Evolutionary conservation across 208 protist genomes (phyloP).

Genomic region (Trypanosoma boissoni): DNA sequence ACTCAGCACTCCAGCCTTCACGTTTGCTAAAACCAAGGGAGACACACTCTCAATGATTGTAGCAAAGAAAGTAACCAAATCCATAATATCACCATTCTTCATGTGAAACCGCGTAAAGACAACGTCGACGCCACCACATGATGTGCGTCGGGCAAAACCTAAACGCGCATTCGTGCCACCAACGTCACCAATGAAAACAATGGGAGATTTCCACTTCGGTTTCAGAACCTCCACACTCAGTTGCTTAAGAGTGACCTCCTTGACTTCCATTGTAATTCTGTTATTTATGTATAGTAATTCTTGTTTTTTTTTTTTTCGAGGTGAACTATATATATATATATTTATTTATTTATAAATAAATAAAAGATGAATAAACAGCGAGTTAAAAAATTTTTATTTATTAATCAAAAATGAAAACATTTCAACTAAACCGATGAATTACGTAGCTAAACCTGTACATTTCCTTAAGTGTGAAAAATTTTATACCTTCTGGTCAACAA

Average conservation of each 20-base stretch:
- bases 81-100: constrained; percentile 35
- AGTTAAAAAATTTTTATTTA: background rate
- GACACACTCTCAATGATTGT: constrained; percentile 34
- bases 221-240: constrained; percentile 29
- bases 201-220: constrained; percentile 28
- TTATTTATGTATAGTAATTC: constrained; percentile 6
- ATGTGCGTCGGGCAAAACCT: constrained; percentile 39
- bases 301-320: background rate
- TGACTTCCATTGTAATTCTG: constrained; percentile 21
- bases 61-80: constrained; percentile 51
- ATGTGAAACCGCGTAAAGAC: constrained; percentile 50
- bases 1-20: constrained; percentile 45
- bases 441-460: no score
- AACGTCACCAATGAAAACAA: constrained; percentile 71
- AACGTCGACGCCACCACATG: constrained; percentile 25
- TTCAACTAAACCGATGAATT: no score
- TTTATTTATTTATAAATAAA: background rate
- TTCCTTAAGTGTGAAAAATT: no score
- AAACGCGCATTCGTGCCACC: constrained; percentile 70
- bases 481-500: background rate
- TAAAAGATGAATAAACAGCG: background rate
- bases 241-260: constrained; percentile 31
- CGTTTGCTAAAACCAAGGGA: constrained; percentile 28
- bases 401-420: no score
- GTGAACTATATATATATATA: background rate